Evolutionary conservation across 2,329 filamentous ascomycete genomes (phyloP), one percentile per base, ranked within the genome.

Genomic region (Tolypocladium nubicola): DNA sequence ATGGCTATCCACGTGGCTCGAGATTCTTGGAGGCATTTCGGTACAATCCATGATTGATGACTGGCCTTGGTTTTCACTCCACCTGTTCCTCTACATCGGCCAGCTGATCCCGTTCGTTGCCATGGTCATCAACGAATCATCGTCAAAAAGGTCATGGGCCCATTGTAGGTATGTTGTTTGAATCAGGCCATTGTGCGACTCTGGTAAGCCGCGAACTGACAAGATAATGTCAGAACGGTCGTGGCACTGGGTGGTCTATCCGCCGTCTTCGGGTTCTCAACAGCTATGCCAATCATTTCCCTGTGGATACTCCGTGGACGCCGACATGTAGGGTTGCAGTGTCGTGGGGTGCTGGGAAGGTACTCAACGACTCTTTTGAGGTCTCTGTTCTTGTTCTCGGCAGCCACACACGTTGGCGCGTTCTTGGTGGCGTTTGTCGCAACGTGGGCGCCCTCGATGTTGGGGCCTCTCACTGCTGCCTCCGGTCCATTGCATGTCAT

Each of bases 21-120:
- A 57, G 37, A n/a, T 47, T 21, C 41, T 52, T 10, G 52, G 19
- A 10, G 59, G 57, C 21, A 21, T 53, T 14, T 55, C 59, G 2
- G 11, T 57, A 10, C 4, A n/a, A 14, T 47, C 56, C 2, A 8
- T 57, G 10, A 40, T 21, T 21, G 21, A 53, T 5, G 37, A 54
- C 19, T 57, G 58, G 60, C 58, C 58, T 2, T 61, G 60, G 60
- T 61, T 61, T 39, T 57, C 47, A 9, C 58, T 61, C 14, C 60
- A 61, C 35, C 38, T 58, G 5, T 52, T 61, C 19, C 56, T 61
- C 39, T 61, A 61, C 53, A 30, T 58, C 11, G 52, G 56, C n/a
- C 60, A 61, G 21, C 35, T 61, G 5, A 37, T 57, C 1, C 54
- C 56, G 0, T 57, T 61, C 21, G 23, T 47, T 7, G n/a, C 58